Percentiles rank a stretch among this genome's conserved stretches.
These are phyloP conservation scores for Roridomyces roridus DNA, from an alignment of 768 basidiomycete genomes.

Conservation along the genomic window DNA sequence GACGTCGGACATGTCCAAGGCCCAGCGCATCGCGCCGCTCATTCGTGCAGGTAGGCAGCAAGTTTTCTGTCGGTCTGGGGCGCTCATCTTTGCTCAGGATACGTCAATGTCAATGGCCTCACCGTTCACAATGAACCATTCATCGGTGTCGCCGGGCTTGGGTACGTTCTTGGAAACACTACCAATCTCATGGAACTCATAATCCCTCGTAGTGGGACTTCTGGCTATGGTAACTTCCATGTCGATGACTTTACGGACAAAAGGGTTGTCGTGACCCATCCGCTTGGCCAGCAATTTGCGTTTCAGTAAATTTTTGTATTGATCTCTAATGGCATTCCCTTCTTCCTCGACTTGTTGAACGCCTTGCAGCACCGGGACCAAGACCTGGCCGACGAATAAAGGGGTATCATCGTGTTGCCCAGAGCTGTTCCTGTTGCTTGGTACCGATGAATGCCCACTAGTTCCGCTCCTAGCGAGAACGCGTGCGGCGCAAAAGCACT, in stretches of 20 bases:
- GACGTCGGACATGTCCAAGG: conserved; percentile 51
- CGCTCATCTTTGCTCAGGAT: conserved; percentile 39
- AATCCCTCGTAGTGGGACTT: conserved; percentile 39
- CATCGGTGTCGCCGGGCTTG: conserved; percentile 47
- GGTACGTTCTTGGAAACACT: conserved; percentile 35
- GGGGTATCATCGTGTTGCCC: too few species aligned
- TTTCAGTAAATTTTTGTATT: too few species aligned
- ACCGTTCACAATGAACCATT: conserved; percentile 52
- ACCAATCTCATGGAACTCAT: not conserved
- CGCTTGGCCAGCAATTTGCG: conserved; percentile 32
- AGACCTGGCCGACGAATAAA: too few species aligned
- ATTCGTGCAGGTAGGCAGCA: conserved; percentile 51
- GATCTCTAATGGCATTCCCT: too few species aligned
- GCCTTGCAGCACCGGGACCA: too few species aligned
- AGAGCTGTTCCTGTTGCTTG: too few species aligned
- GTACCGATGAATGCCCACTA: too few species aligned
- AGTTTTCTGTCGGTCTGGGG: not conserved
- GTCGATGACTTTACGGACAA: conserved; percentile 57
- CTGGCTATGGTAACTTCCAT: conserved; percentile 60
- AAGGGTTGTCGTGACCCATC: conserved; percentile 49
- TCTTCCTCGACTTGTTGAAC: too few species aligned
- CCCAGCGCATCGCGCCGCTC: conserved; percentile 50
- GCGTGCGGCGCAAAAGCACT: too few species aligned
- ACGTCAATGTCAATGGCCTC: conserved; percentile 60
- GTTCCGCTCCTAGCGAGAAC: too few species aligned